Evolutionary conservation across 495 filamentous ascomycete species (phyloP).

Genomic region (Neurospora sp.): DNA sequence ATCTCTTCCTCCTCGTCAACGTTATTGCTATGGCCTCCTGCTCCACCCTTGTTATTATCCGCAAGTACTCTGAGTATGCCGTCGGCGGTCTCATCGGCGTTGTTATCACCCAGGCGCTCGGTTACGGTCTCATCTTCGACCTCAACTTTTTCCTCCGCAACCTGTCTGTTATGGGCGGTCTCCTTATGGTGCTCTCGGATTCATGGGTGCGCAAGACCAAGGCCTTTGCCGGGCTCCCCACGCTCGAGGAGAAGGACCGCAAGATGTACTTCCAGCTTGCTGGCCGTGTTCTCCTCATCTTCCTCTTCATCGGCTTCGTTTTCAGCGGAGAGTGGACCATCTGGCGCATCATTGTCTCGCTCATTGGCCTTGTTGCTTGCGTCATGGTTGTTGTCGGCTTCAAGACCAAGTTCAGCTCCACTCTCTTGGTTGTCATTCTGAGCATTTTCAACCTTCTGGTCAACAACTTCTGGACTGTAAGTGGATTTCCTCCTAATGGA

Average conservation of each 20-base stretch:
- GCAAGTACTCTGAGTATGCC: constrained; percentile 85
- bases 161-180: constrained; percentile 88
- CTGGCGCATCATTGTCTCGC: constrained; percentile 69
- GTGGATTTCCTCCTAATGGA: constrained; percentile 21
- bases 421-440: constrained; percentile 84
- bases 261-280: constrained; percentile 99
- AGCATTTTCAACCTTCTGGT: constrained; percentile 94
- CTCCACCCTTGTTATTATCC: constrained; percentile 77
- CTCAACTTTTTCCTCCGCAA: constrained; percentile 99
- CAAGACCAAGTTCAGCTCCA: constrained; percentile 98
- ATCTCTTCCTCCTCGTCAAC: constrained; percentile 86
- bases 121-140: constrained; percentile 97
- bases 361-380: constrained; percentile 80
- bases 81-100: constrained; percentile 83
- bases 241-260: constrained; percentile 95
- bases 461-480: constrained; percentile 99
- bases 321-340: constrained; percentile 90
- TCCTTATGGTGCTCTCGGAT: constrained; percentile 96
- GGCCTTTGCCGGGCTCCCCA: constrained; percentile 86
- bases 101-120: constrained; percentile 90
- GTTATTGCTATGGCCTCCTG: constrained; percentile 80
- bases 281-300: constrained; percentile 90
- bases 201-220: constrained; percentile 97
- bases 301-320: constrained; percentile 92
- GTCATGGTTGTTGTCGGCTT: constrained; percentile 99